Evolutionary conservation across 306 rosid species (phyloP).

Genomic region (Cucurbita moschata): DNA sequence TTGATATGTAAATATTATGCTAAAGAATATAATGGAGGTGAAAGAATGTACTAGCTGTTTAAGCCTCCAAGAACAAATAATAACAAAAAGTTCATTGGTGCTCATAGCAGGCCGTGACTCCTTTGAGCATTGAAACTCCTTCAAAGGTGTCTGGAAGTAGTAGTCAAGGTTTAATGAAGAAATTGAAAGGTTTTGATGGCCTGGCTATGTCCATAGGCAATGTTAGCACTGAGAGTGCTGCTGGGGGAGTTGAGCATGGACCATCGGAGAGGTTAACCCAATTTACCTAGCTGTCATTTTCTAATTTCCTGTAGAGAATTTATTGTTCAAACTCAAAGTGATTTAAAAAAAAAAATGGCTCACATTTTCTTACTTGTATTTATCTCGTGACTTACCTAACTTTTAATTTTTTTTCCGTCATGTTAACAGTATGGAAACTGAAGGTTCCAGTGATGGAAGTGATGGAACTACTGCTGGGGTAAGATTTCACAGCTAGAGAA

Average conservation of each 20-base stretch:
- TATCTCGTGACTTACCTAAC: slow-evolving; percentile 13
- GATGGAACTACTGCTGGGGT: slow-evolving; percentile 65
- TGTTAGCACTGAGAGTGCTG: slow-evolving; percentile 44
- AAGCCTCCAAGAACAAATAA: background rate
- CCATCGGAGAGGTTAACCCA: slow-evolving; percentile 61
- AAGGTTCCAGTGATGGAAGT: slow-evolving; percentile 82
- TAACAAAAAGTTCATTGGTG: background rate
- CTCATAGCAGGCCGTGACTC: slow-evolving; percentile 45
- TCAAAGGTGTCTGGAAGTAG: slow-evolving; percentile 66
- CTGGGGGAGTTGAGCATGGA: slow-evolving; percentile 41
- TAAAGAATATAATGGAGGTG: background rate
- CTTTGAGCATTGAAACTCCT: slow-evolving; percentile 49
- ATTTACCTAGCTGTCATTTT: background rate
- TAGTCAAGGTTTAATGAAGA: slow-evolving; percentile 56
- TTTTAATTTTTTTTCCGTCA: slow-evolving; percentile 11
- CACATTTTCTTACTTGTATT: background rate
- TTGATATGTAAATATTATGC: background rate
- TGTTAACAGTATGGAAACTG: slow-evolving; percentile 50
- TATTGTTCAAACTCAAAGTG: background rate
- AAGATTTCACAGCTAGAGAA: slow-evolving; percentile 11
- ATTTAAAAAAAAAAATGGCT: too few relatives aligned
- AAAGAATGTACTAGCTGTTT: background rate
- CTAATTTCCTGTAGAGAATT: background rate
- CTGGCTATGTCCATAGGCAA: slow-evolving; percentile 92
- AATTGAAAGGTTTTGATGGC: slow-evolving; percentile 76